Base-by-base conservation (phyloP, 2,329 filamentous ascomycete genomes). In the Truncatella angustata region DNA sequence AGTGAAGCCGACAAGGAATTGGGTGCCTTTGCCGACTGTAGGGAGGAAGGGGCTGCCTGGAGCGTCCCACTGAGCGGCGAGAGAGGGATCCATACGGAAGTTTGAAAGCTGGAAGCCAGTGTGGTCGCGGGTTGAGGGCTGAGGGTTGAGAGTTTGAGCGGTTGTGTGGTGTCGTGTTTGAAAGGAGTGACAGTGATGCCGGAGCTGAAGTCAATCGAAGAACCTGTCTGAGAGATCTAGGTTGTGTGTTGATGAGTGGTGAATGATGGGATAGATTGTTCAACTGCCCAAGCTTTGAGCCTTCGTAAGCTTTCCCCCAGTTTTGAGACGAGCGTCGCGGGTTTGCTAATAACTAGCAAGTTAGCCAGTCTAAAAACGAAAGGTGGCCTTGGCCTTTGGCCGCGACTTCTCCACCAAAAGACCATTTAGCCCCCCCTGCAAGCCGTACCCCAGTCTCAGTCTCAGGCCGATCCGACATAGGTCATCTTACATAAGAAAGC, bases 11-110 rank as follows among this genome's bases (percentile, higher is more conserved):
- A 96, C 77, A 60, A 82, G 74, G 76, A 97, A 94, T 63, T 97
- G 94, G 68, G 77, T 85, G 66, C 85, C 82, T 77, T 97, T 97
- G 70, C 82, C 81, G 64, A 97, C 75, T 53, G 84, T 69, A 56
- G 93, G 91, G 63, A 86, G 74, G 76, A 94, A 97, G 57, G 91
- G 90, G 77, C 85, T 89, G 80, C 85, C 84, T 73, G 89, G 84
- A 76, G 92, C 90, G 81, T 95, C 88, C 93, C 93, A 97, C 77
- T 96, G 82, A 72, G 94, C 85, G 74, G 87, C 85, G 73, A 96
- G 78, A 79, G 89, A 90, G 67, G 85, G 83, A 82, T 88, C 86
- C 86, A 90, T 89, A 76, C 77, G 79, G 18, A 37, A 16, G 32
- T 24, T 26, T 26, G 32, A 7, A 12, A 16, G 21, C 14, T 12